phyloP scores from a whole-genome alignment of 2,329 filamentous ascomycete genomes.

The Stagonosporopsis chrysanthemi region DNA sequence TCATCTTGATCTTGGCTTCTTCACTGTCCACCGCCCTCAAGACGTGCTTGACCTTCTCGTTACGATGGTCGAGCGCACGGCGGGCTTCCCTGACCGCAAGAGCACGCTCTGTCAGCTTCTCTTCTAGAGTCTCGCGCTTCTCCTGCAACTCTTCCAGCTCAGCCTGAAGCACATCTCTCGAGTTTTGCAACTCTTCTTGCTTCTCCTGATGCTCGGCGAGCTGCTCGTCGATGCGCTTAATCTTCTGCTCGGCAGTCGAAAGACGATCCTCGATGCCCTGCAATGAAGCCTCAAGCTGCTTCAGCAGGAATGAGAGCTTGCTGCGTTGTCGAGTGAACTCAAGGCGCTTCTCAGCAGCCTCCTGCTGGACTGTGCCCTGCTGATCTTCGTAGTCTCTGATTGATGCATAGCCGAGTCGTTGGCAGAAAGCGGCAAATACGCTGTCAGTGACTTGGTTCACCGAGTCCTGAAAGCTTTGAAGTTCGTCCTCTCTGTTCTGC shows the following conservation, averaged over 20 bases:
- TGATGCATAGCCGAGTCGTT: constrained; percentile 82
- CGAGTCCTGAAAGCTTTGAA: constrained; percentile 65
- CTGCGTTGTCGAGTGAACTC: constrained; percentile 83
- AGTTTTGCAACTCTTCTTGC: constrained; percentile 76
- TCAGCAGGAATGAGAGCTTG: constrained; percentile 66
- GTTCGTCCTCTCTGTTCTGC: constrained; percentile 65
- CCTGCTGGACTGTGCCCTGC: constrained; percentile 90
- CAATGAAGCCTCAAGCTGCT: constrained; percentile 74
- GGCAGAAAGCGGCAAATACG: constrained; percentile 86
- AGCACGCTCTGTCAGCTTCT: constrained; percentile 71
- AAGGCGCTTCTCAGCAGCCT: constrained; percentile 84
- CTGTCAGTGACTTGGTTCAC: constrained; percentile 87
- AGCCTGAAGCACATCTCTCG: constrained; percentile 74
- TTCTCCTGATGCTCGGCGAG: constrained; percentile 70
- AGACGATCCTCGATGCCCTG: constrained; percentile 75
- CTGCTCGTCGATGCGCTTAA: constrained; percentile 71
- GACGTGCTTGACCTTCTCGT: constrained; percentile 79
- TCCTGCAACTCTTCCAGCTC: constrained; percentile 80
- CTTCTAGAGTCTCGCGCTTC: constrained; percentile 72
- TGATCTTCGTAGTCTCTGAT: constrained; percentile 94
- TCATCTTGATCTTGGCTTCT: constrained; percentile 87
- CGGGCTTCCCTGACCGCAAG: constrained; percentile 81
- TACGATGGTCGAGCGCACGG: constrained; percentile 81
- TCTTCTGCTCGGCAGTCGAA: constrained; percentile 69
- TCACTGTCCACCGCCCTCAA: constrained; percentile 77